These are phyloP conservation scores for Cynara cardunculus DNA, from an alignment of 129 eudicot genomes.

Conservation along the genomic window DNA sequence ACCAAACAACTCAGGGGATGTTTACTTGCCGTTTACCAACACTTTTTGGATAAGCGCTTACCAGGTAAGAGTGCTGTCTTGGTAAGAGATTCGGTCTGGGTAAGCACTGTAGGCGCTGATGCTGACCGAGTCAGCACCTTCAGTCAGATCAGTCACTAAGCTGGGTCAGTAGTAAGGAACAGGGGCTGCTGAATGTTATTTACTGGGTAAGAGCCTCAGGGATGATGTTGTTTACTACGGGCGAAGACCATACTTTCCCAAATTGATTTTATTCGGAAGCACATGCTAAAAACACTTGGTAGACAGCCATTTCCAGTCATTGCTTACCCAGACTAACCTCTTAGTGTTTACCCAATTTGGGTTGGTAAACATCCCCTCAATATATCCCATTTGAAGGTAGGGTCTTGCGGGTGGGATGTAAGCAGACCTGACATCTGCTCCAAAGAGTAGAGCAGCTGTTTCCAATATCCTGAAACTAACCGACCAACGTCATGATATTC, in stretches of 20 bases:
- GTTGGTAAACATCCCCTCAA: neutral
- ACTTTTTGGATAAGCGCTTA: neutral
- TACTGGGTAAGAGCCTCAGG: neutral
- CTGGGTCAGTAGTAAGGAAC: too few relatives aligned
- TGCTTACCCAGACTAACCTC: neutral
- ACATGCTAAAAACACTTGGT: neutral
- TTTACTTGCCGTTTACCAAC: neutral
- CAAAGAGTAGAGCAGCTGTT: neutral
- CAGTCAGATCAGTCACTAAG: too few relatives aligned
- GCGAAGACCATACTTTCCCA: neutral
- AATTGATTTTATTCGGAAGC: neutral
- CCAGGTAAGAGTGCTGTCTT: neutral
- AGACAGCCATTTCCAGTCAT: neutral
- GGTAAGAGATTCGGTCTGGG: neutral
- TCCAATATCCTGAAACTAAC: neutral
- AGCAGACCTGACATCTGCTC: neutral
- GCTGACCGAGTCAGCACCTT: too few relatives aligned
- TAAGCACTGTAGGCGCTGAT: neutral
- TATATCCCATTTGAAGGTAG: neutral
- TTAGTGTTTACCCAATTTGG: neutral
- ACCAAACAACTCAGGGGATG: neutral
- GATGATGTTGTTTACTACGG: neutral
- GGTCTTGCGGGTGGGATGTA: neutral
- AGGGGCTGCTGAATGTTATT: neutral
- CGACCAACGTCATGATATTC: neutral